Percentiles rank a stretch among this genome's conserved stretches.
Conservation (phyloP, 2,329 filamentous ascomycete species). For the Apiospora saccharicola region DNA sequence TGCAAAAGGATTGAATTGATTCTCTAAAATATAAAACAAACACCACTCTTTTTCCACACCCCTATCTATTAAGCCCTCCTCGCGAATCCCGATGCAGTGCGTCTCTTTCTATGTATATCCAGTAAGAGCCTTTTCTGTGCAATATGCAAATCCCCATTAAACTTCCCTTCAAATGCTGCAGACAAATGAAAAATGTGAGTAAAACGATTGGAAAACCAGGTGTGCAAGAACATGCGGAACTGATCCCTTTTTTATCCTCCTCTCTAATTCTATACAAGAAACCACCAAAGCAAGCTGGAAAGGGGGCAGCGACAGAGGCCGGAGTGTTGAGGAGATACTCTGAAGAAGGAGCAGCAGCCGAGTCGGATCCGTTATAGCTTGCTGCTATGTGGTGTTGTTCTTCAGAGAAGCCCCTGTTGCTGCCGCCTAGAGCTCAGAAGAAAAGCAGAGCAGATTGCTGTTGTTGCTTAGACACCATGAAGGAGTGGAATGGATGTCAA, state of each 20-base stretch:
- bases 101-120: constrained; percentile 5
- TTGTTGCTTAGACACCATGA: neutral
- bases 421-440: neutral
- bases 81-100: neutral
- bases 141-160: neutral
- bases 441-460: neutral
- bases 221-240: neutral
- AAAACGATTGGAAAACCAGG: neutral
- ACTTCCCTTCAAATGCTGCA: constrained; percentile 17
- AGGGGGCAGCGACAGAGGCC: neutral
- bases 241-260: neutral
- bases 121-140: neutral
- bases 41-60: neutral
- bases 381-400: neutral
- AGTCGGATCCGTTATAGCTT: neutral
- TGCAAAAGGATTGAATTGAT: neutral
- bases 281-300: neutral
- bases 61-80: neutral
- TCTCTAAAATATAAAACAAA: neutral
- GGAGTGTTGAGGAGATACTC: neutral
- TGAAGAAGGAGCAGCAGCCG: neutral
- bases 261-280: neutral
- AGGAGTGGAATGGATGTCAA: neutral
- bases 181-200: neutral
- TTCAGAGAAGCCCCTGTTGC: constrained; percentile 1